A percentile compares a stretch with the other conserved stretches of the same genome.
Conservation (phyloP, 2,329 filamentous ascomycete genomes). For the Emmonsia crescens region DNA sequence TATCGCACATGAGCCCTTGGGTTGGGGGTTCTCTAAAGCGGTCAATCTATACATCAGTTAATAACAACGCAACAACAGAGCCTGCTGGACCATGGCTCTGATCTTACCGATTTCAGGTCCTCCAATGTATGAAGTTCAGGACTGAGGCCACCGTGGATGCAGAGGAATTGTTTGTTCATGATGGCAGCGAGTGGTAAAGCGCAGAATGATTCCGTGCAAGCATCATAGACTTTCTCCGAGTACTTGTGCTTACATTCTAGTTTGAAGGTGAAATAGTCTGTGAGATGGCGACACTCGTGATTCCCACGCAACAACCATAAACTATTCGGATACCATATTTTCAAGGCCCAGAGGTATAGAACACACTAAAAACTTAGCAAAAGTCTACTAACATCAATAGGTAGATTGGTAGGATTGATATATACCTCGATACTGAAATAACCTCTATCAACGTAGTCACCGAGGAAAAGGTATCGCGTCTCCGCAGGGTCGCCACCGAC, state of each 20-base stretch:
- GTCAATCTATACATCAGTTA: constrained; percentile 57
- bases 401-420: neutral
- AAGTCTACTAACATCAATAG: neutral
- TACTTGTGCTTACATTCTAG: constrained; percentile 99
- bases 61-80: constrained; percentile 10
- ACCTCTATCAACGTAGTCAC: constrained; percentile 94
- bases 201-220: constrained; percentile 98
- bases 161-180: constrained; percentile 99
- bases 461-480: constrained; percentile 91
- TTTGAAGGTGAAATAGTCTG: constrained; percentile 99
- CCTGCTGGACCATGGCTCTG: neutral
- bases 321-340: constrained; percentile 98
- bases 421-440: constrained; percentile 93
- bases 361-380: constrained; percentile 55
- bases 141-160: constrained; percentile 92
- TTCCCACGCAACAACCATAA: constrained; percentile 96
- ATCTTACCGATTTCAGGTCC: constrained; percentile 72
- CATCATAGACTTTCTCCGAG: constrained; percentile 89
- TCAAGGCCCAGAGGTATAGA: constrained; percentile 91
- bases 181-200: constrained; percentile 83
- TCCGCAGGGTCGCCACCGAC: constrained; percentile 94
- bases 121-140: constrained; percentile 93
- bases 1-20: constrained; percentile 97
- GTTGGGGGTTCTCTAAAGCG: constrained; percentile 96
- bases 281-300: constrained; percentile 97